A percentile compares a stretch with the other conserved stretches of the same genome.
These are phyloP conservation scores for Posidonia oceanica DNA, from an alignment of 116 monocot species.

Conservation along the genomic window DNA sequence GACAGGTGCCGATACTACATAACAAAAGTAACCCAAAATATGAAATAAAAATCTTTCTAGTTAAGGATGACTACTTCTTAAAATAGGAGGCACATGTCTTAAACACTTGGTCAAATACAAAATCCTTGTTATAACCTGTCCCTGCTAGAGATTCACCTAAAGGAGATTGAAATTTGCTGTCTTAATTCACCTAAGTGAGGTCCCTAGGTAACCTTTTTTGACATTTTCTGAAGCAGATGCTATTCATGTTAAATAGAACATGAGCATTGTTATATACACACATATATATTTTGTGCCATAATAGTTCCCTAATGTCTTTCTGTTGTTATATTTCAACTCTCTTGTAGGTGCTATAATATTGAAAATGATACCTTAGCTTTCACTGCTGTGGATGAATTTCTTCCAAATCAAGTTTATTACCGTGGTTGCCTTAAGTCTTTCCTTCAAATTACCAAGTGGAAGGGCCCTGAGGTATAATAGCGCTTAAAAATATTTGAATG, in stretches of 20 bases:
- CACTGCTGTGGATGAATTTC: slow-evolving; percentile 74
- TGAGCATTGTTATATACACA: neutral
- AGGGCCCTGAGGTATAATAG: slow-evolving; percentile 74
- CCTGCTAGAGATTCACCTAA: no score
- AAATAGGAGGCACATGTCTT: no score
- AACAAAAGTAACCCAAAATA: no score
- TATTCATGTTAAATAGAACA: neutral
- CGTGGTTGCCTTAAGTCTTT: slow-evolving; percentile 92
- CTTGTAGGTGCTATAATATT: slow-evolving; percentile 79
- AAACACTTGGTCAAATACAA: no score
- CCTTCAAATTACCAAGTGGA: slow-evolving; percentile 94
- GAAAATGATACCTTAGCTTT: slow-evolving; percentile 77
- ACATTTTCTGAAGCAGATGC: no score
- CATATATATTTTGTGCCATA: neutral
- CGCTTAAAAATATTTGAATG: neutral
- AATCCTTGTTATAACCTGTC: no score
- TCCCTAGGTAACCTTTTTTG: no score
- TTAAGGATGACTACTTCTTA: no score
- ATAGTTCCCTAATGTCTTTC: neutral
- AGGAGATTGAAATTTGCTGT: no score
- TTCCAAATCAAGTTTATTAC: slow-evolving; percentile 77
- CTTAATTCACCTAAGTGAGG: no score
- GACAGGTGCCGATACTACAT: no score
- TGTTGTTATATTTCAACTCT: neutral
- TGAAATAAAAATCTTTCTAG: no score